Percentiles rank a stretch among this genome's conserved stretches.
Conservation (phyloP, 257 asterid genomes). For the Capsicum pubescens region DNA sequence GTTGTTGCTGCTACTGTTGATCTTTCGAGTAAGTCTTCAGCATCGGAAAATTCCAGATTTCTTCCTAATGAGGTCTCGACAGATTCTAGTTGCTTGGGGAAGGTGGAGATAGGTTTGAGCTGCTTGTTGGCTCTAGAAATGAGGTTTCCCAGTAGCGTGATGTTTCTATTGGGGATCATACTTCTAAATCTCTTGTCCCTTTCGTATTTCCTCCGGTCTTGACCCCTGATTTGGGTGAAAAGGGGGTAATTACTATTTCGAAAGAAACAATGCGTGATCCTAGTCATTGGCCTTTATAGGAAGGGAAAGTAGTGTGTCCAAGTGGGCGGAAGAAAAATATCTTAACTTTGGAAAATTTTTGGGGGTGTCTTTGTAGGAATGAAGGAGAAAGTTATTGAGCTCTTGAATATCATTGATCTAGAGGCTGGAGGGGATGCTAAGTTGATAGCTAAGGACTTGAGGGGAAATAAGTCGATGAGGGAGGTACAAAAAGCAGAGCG, state of each 20-base stretch:
- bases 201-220: neutral
- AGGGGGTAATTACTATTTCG: neutral
- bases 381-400: neutral
- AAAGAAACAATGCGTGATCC: neutral
- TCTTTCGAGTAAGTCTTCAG: too few relatives aligned
- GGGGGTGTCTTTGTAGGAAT: neutral
- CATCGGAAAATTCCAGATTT: too few relatives aligned
- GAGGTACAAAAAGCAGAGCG: neutral
- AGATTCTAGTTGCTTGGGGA: too few relatives aligned
- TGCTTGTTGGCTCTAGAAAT: too few relatives aligned
- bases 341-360: neutral
- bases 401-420: neutral
- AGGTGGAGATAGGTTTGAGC: too few relatives aligned
- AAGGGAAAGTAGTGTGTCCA: neutral
- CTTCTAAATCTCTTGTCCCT: neutral
- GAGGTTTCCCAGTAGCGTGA: too few relatives aligned
- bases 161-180: too few relatives aligned
- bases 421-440: neutral
- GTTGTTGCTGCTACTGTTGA: too few relatives aligned
- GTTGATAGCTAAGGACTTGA: neutral
- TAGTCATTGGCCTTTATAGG: neutral
- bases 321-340: neutral
- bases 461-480: neutral
- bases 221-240: neutral
- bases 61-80: too few relatives aligned